Percentiles rank a stretch among this genome's conserved stretches.
Evolutionary conservation across 1,284 basidiomycete genomes (phyloP).

Genomic region (Cutaneotrichosporon sp.): DNA sequence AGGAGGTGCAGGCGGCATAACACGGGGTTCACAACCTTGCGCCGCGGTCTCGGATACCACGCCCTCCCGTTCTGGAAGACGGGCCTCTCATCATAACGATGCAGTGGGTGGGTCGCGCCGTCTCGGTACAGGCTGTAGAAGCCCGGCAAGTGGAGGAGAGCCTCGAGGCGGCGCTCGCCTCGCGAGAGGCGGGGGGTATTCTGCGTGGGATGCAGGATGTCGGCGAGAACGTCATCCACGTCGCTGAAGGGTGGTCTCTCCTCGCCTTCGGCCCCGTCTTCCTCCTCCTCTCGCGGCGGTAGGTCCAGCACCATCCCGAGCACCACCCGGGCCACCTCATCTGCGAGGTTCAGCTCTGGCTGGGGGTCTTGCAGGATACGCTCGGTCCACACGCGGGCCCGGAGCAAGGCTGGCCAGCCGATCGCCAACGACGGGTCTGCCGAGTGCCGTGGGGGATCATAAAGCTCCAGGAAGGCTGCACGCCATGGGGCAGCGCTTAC

Average conservation of each 20-base stretch:
- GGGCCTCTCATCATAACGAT: not conserved
- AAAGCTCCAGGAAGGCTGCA: not conserved
- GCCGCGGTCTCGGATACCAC: not conserved
- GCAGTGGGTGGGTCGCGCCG: not conserved
- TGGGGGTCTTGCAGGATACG: not conserved
- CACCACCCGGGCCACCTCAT: not conserved
- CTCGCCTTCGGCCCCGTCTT: no score
- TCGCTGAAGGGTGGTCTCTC: no score
- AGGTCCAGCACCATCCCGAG: not conserved
- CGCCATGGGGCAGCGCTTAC: not conserved
- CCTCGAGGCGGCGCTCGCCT: not conserved
- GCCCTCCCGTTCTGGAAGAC: not conserved
- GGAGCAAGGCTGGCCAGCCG: not conserved
- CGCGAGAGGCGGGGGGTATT: no score
- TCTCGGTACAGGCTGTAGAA: not conserved
- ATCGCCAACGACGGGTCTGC: not conserved
- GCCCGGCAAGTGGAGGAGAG: not conserved
- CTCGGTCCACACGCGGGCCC: not conserved
- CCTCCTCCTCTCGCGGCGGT: no score
- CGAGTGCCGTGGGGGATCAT: not conserved
- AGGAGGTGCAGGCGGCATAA: conserved; percentile 37
- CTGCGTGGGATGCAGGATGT: not conserved
- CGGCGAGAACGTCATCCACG: no score
- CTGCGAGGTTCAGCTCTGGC: not conserved
- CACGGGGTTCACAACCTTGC: conserved; percentile 23